These are phyloP conservation scores for Vaccinium darrowii DNA, from an alignment of 148 eudicot genomes.

Conservation along the genomic window DNA sequence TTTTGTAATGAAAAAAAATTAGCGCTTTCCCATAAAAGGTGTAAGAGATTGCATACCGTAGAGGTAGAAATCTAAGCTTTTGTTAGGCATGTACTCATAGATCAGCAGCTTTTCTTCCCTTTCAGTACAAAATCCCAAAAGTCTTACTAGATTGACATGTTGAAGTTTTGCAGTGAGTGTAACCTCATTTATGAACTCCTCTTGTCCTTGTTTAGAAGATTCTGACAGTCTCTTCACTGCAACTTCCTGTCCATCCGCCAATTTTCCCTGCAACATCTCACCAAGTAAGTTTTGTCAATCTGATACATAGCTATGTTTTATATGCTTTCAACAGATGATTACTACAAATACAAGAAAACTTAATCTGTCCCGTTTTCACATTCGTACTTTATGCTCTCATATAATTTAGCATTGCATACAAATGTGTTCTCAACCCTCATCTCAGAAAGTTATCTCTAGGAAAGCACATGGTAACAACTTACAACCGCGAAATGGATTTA, in stretches of 20 bases:
- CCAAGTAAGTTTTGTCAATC: not conserved
- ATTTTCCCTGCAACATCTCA: slow-evolving; percentile 33
- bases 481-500: not conserved
- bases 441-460: no score
- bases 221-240: slow-evolving; percentile 46
- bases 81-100: slow-evolving; percentile 44
- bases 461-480: no score
- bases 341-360: not conserved
- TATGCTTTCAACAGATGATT: not conserved
- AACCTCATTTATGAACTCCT: slow-evolving; percentile 46
- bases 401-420: not conserved
- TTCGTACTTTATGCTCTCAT: not conserved
- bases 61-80: slow-evolving; percentile 44
- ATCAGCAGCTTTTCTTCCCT: slow-evolving; percentile 43
- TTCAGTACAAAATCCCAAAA: slow-evolving; percentile 41
- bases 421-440: not conserved
- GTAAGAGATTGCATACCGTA: slow-evolving; percentile 24
- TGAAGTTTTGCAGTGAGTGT: slow-evolving; percentile 44
- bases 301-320: not conserved
- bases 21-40: not conserved
- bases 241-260: slow-evolving; percentile 36
- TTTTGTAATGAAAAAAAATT: no score
- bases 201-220: slow-evolving; percentile 38
- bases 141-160: slow-evolving; percentile 42
- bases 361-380: not conserved